Evolutionary conservation across 2,329 filamentous ascomycete species (phyloP).

Genomic region (Dryadomyces quercus-mongolicae): DNA sequence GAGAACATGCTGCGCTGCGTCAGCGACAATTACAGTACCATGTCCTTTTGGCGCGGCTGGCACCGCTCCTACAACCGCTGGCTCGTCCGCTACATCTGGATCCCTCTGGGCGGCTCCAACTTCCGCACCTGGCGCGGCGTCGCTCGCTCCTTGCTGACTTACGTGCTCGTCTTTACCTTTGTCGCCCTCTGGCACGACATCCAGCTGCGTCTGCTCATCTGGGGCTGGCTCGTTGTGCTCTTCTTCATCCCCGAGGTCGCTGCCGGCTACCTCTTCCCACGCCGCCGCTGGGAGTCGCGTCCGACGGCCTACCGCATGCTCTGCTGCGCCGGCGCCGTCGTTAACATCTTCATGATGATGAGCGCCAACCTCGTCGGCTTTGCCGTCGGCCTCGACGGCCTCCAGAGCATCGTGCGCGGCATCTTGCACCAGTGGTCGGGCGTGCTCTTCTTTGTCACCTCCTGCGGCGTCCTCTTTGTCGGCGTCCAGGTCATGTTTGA

Average conservation of each 20-base stretch:
- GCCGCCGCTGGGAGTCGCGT: slow-evolving; percentile 53
- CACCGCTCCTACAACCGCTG: slow-evolving; percentile 92
- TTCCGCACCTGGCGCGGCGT: slow-evolving; percentile 31
- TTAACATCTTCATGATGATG: slow-evolving; percentile 91
- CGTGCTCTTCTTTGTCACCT: slow-evolving; percentile 56
- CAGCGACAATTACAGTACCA: slow-evolving; percentile 82
- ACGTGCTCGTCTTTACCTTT: slow-evolving; percentile 83
- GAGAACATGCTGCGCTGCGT: slow-evolving; percentile 99
- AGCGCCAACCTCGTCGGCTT: slow-evolving; percentile 90
- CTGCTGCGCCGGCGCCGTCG: slow-evolving; percentile 68
- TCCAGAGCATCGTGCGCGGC: slow-evolving; percentile 62
- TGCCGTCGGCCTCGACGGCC: slow-evolving; percentile 78
- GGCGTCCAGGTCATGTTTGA: slow-evolving; percentile 96
- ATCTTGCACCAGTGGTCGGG: slow-evolving; percentile 66
- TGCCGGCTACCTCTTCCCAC: slow-evolving; percentile 60
- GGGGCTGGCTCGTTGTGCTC: slow-evolving; percentile 92
- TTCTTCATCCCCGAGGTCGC: slow-evolving; percentile 87
- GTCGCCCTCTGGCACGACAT: slow-evolving; percentile 98
- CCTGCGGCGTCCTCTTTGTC: slow-evolving; percentile 67
- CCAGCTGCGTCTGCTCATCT: slow-evolving; percentile 76
- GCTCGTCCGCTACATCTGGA: slow-evolving; percentile 86
- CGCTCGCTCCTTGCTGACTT: slow-evolving; percentile 57
- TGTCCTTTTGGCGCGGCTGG: slow-evolving; percentile 93
- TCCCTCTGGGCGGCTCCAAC: slow-evolving; percentile 69
- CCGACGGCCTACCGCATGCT: slow-evolving; percentile 69